Base-by-base conservation (phyloP, 2,329 filamentous ascomycete species). In the Trichoderma sp. region DNA sequence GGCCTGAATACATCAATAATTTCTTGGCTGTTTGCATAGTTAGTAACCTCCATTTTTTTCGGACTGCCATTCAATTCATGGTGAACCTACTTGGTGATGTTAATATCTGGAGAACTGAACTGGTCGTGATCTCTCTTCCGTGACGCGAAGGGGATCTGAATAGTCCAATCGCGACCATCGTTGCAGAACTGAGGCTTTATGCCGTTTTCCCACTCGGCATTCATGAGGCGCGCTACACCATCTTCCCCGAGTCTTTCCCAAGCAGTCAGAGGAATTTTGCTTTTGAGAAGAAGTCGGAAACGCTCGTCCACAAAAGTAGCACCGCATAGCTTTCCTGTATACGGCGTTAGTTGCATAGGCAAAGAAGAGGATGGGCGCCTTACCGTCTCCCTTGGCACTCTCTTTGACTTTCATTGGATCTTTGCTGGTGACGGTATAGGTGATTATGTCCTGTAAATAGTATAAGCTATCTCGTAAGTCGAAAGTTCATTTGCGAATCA, bases 271-370 rank as follows among this genome's bases (percentile, higher is more conserved):
- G 71, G 4, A 0, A 82, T 18, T 8, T 79, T 81, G 0, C 3
- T 3, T 32, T 77, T 74, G 4, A 85, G 71, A 1, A 82, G 64
- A 0, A 70, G 0, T 1, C 77, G 1, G n/a, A 85, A 85, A 0
- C 53, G 71, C 3, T 85, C 77, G 34, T 85, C 82, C 0, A 85
- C 76, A 14, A 84, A 84, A 0, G 83, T 75, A 0, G 76, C 82
- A 0, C 84, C 83, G 3, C 82, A 84, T 0, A 85, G 74, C 0
- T 36, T 79, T 3, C 82, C 82, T 83, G 14, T 1, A 15, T 3
- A 12, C 1, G 18, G 24, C 1, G 5, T 72, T 24, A 69, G 36
- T 6, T 8, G 14, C 4, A 8, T 3, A 1, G 21, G 9, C 4
- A 4, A 5, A 26, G 3, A 12, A 15, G 6, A 53, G 24, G 4